These are phyloP conservation scores for Pisolithus orientalis DNA, from an alignment of 768 basidiomycete genomes.

Conservation along the genomic window DNA sequence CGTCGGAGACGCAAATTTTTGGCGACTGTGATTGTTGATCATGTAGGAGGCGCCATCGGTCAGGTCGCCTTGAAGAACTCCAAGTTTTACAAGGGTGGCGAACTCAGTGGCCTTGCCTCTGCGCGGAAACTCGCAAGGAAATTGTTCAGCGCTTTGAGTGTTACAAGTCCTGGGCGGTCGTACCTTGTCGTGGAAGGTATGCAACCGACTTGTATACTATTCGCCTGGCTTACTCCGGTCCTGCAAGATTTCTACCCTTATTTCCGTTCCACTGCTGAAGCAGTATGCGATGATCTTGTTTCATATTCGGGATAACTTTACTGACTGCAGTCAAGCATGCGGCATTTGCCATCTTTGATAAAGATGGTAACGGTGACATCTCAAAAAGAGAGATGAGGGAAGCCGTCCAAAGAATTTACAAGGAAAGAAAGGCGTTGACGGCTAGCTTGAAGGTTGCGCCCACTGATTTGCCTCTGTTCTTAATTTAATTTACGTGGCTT, in stretches of 20 bases:
- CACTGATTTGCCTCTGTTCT: background rate
- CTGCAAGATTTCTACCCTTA: constrained; percentile 71
- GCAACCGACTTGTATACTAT: constrained; percentile 4
- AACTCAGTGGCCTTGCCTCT: constrained; percentile 52
- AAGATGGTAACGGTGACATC: constrained; percentile 80
- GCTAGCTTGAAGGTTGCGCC: constrained; percentile 58
- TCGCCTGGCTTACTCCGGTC: background rate
- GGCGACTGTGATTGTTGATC: constrained; percentile 65
- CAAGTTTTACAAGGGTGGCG: constrained; percentile 48
- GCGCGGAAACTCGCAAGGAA: constrained; percentile 64
- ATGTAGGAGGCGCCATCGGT: constrained; percentile 56
- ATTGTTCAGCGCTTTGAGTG: constrained; percentile 56
- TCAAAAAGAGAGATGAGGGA: constrained; percentile 75
- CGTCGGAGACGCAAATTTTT: constrained; percentile 46
- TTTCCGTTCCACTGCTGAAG: constrained; percentile 65
- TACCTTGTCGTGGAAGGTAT: constrained; percentile 64
- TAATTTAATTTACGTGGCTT: constrained; percentile 3
- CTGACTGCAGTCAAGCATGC: constrained; percentile 41
- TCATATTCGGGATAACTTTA: background rate
- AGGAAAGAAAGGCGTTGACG: constrained; percentile 66
- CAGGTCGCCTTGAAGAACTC: constrained; percentile 67
- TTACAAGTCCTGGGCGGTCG: constrained; percentile 51
- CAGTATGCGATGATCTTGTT: constrained; percentile 33
- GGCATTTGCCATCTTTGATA: constrained; percentile 69
- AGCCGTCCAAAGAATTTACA: constrained; percentile 74